Percentiles rank a stretch among this genome's conserved stretches.
These are phyloP conservation scores for Pseudocercospora fijiensis DNA, from an alignment of 2,329 filamentous ascomycete species.

Conservation along the genomic window DNA sequence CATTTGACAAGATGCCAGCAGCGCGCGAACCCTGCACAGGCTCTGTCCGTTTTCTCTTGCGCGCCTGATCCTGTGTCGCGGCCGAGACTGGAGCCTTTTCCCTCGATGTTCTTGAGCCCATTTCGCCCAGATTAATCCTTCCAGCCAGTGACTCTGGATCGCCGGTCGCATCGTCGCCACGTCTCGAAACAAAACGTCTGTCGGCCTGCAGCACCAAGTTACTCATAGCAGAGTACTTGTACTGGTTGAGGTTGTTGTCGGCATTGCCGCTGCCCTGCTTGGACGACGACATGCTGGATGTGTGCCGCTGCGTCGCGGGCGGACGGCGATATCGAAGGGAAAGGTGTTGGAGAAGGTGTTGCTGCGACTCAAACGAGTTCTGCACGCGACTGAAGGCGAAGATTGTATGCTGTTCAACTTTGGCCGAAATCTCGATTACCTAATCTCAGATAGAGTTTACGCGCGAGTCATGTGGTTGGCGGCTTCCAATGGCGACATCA, in stretches of 20 bases:
- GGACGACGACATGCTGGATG: slow-evolving; percentile 33
- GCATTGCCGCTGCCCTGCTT: slow-evolving; percentile 36
- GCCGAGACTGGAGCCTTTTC: slow-evolving; percentile 73
- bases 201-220: slow-evolving; percentile 99
- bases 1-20: slow-evolving; percentile 76
- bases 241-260: slow-evolving; percentile 40
- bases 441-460: not conserved
- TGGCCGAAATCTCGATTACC: not conserved
- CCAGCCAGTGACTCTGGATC: slow-evolving; percentile 97
- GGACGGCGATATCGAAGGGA: not conserved
- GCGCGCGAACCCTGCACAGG: slow-evolving; percentile 64
- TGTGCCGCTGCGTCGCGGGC: slow-evolving; percentile 3
- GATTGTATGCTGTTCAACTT: not conserved
- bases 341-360: slow-evolving; percentile 1
- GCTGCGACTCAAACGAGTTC: slow-evolving; percentile 1
- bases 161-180: slow-evolving; percentile 91
- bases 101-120: slow-evolving; percentile 81
- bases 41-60: slow-evolving; percentile 78
- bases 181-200: slow-evolving; percentile 87
- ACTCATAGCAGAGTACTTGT: slow-evolving; percentile 64
- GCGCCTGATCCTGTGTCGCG: slow-evolving; percentile 61
- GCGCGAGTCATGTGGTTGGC: not conserved
- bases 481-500: not conserved
- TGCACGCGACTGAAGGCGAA: slow-evolving; percentile 9
- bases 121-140: slow-evolving; percentile 87